Base-by-base conservation (phyloP, 306 rosid genomes). In the Mimosa pudica region DNA sequence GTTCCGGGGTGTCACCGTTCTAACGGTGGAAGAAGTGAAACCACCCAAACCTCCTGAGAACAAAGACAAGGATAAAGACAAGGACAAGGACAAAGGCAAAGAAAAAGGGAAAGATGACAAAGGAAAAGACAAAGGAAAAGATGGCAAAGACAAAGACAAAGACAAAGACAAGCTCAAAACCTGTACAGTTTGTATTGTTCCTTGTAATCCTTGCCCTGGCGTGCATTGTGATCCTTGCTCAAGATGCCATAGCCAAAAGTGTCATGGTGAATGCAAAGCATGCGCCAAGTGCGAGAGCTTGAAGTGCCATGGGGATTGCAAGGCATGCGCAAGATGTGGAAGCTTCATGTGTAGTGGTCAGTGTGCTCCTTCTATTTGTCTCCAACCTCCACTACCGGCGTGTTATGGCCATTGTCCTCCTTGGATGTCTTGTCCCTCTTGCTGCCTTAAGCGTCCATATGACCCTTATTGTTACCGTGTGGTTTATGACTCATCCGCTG, bases 11-110 rank as follows among this genome's bases (percentile, higher is more conserved):
- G 73, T 79, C 57, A 76, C 10, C 1, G 58, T 87, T 58, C 4
- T 81, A 3, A 84, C 63, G 14, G 70, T 84, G 76, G 82, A 79
- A 62, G 80, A 81, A 3, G 64, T 81, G 30, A 79, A 24, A 24
- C 61, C 61, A 24, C 65, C 65, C 74, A 24, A 9, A 72, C 33
- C 33, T 18, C 64, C 30, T 0, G 33, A 57, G 63, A 62, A 70
- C 6, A 51, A 51, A 51, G 75, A 16, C 65, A 69, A 10, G 1
- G 44, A 38, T 8, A 20, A 42, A 14, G 47, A 44, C 5, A 35
- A 10, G 3, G 32, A 0, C 33, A 57, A 57, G 8, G 11, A 8
- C 1, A 57, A 57, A 6, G 63, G 8, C 5, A 57, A 57, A 4
- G 63, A 8, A 4, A 18, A 58, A 5, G 32, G 2, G 30, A 58